Base-by-base conservation (phyloP, 148 eudicot genomes). In the Chenopodium formosanum region DNA sequence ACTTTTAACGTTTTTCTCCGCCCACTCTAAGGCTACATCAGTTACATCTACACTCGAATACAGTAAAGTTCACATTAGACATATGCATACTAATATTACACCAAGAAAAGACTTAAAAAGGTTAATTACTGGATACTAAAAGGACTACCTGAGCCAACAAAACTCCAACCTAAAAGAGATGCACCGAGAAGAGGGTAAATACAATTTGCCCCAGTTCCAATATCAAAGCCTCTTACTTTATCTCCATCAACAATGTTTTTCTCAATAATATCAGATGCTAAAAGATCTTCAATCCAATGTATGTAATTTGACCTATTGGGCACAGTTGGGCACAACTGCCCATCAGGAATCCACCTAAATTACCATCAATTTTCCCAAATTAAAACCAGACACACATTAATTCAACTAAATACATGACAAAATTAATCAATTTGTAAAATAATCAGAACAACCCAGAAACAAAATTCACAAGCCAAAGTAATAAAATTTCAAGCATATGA, bases 181-280 rank as follows among this genome's bases (percentile, higher is more conserved):
- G 97, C 97, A 84, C 99, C 99, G 62, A 95, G 97, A 82, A 95
- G 99, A 25, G 99, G 98, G 82, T 95, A 95, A 23, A 95, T 95
- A 79, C 99, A 95, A 78, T 95, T 95, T 77, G 98, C 95, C 40
- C 99, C 99, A 47, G 97, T 94, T 79, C 98, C 99, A 80, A 94
- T 94, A 84, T 95, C 98, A 90, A 94, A 91, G 65, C 99, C 98
- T 80, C 86, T 92, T 34, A 90, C 88, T 81, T 83, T 79, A 78
- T 80, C 89, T 12, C 78, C 86, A 32, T 77, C 87, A 60, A 66
- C 66, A 34, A 63, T 80, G 34, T 76, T 82, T 48, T 86, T 85
- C 53, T 86, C 84, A 72, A 94, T 91, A 68, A 91, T 82, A 69
- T 92, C 93, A 37, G 97, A 92, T 77, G 92, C 88, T 74, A 94